A percentile compares a stretch with the other conserved stretches of the same genome.
Conservation (phyloP, 257 asterid species). For the Nicotiana tabacum region DNA sequence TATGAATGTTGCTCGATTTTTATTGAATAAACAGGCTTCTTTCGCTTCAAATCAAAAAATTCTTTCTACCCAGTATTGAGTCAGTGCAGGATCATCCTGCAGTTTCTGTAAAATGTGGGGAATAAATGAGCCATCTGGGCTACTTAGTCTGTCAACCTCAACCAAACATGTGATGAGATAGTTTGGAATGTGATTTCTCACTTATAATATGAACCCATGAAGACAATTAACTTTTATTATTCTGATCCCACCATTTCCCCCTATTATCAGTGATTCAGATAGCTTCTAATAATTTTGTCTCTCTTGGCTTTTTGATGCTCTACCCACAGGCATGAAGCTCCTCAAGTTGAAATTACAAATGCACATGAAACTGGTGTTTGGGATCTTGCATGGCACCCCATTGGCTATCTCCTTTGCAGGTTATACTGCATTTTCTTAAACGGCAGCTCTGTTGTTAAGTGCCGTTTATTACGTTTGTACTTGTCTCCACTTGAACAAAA, state of each 20-base stretch:
- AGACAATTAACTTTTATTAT: not conserved
- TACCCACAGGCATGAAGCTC: slow-evolving; percentile 80
- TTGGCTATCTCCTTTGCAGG: slow-evolving; percentile 97
- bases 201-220: not conserved
- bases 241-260: not conserved
- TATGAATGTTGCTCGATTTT: not conserved
- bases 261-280: not conserved
- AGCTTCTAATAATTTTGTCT: slow-evolving; percentile 7
- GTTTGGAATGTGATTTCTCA: not conserved
- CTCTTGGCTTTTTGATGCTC: slow-evolving; percentile 18
- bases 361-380: slow-evolving; percentile 97
- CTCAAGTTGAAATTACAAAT: slow-evolving; percentile 85
- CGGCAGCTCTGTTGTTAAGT: not conserved
- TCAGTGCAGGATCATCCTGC: not conserved
- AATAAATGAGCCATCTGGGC: not conserved
- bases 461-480: not conserved
- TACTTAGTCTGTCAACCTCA: not conserved
- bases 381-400: slow-evolving; percentile 99
- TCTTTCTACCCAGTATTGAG: not conserved
- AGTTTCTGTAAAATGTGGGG: not conserved
- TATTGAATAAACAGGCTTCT: not conserved
- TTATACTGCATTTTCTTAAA: slow-evolving; percentile 15
- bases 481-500: not conserved
- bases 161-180: not conserved
- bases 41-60: not conserved